A percentile compares a stretch with the other conserved stretches of the same genome.
Conservation (phyloP, 768 basidiomycete species). For the Xerocomus brunneocitrinus region DNA sequence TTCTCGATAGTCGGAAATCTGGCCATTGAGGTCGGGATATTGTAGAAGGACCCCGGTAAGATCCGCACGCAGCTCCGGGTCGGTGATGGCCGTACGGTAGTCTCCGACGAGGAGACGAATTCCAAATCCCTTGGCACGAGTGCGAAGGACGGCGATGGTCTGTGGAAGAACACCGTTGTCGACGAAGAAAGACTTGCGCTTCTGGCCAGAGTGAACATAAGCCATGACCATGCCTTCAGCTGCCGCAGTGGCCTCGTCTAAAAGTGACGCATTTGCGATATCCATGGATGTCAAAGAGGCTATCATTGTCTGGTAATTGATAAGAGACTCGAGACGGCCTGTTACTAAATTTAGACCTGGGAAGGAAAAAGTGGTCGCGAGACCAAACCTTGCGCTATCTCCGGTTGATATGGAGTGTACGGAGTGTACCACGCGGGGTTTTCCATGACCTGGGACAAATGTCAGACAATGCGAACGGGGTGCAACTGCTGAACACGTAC, state of each 20-base stretch:
- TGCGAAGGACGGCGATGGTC: slow-evolving; percentile 83
- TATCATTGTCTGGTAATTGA: slow-evolving; percentile 97
- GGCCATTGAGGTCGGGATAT: slow-evolving; percentile 90
- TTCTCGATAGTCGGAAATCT: slow-evolving; percentile 64
- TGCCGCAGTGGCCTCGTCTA: slow-evolving; percentile 94
- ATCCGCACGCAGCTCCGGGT: slow-evolving; percentile 52
- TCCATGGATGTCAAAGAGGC: slow-evolving; percentile 92
- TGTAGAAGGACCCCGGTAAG: slow-evolving; percentile 88
- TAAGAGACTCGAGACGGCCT: slow-evolving; percentile 93
- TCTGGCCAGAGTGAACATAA: slow-evolving; percentile 59
- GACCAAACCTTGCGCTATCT: slow-evolving; percentile 88
- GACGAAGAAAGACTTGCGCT: slow-evolving; percentile 80
- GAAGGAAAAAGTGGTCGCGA: slow-evolving; percentile 1
- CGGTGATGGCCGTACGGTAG: slow-evolving; percentile 44
- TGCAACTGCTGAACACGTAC: slow-evolving; percentile 38
- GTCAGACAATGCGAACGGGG: slow-evolving; percentile 4
- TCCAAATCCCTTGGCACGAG: slow-evolving; percentile 91
- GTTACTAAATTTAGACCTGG: slow-evolving; percentile 14
- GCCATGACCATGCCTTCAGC: slow-evolving; percentile 98
- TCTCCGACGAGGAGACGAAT: slow-evolving; percentile 76
- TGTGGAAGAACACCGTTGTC: slow-evolving; percentile 82
- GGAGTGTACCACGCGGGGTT: slow-evolving; percentile 99
- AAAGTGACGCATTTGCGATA: slow-evolving; percentile 91
- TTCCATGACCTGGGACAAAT: slow-evolving; percentile 65
- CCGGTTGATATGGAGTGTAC: slow-evolving; percentile 94